These are phyloP conservation scores for Tarenaya hassleriana DNA, from an alignment of 345 rosid genomes.

Conservation along the genomic window DNA sequence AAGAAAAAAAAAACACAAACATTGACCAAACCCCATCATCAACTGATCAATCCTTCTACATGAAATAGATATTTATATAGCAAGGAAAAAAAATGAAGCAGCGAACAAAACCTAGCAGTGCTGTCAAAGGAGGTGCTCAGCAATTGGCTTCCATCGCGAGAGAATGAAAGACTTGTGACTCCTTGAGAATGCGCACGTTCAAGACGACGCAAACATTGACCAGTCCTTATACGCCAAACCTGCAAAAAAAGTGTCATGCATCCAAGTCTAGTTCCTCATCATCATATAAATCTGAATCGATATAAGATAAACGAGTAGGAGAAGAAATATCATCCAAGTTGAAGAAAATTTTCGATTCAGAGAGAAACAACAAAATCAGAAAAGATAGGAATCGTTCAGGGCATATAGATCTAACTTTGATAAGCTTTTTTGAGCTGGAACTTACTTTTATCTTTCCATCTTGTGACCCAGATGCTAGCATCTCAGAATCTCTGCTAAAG, in stretches of 20 bases:
- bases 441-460: slow-evolving; percentile 96
- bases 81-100: slow-evolving; percentile 7
- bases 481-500: slow-evolving; percentile 96
- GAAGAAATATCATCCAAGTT: slow-evolving; percentile 11
- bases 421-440: slow-evolving; percentile 18
- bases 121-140: slow-evolving; percentile 90
- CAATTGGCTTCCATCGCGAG: slow-evolving; percentile 96
- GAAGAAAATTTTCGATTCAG: not conserved
- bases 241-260: slow-evolving; percentile 28
- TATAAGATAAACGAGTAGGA: slow-evolving; percentile 8
- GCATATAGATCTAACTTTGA: not conserved
- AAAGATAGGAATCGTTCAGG: not conserved
- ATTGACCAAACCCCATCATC: slow-evolving; percentile 2
- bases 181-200: slow-evolving; percentile 96
- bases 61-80: not conserved
- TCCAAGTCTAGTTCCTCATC: slow-evolving; percentile 10
- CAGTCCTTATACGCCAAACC: slow-evolving; percentile 98
- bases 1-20: not conserved
- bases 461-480: slow-evolving; percentile 92
- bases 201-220: slow-evolving; percentile 87
- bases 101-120: slow-evolving; percentile 62
- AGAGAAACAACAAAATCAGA: slow-evolving; percentile 4
- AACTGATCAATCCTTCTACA: slow-evolving; percentile 6
- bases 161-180: slow-evolving; percentile 83
- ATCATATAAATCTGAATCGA: not conserved